Base-by-base conservation (phyloP, 2,329 filamentous ascomycete genomes). In the Talaromyces sp. region DNA sequence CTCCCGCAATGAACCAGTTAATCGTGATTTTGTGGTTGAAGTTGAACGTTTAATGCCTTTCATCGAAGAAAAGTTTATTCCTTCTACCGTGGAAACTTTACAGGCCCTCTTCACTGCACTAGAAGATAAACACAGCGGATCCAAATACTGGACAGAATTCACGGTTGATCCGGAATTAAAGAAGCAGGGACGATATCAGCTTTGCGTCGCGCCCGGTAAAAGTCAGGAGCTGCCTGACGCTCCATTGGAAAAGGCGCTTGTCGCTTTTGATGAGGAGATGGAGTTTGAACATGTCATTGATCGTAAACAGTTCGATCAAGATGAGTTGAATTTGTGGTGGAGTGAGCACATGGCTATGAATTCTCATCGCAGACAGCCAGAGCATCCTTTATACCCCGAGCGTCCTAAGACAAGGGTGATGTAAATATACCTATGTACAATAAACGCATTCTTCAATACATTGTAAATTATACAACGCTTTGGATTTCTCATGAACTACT, bases 1-100 rank as follows among this genome's bases (percentile, higher is more conserved):
- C 20, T 62, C 68, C 24, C 69, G 72, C 24, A 54, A 58, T 2
- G 70, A 67, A 29, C 65, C 68, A 11, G 49, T 69, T 20, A 65
- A 52, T 35, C 64, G 50, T 20, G 63, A 70, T 43, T 67, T 76
- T 24, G 55, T 73, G 2, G 67, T 66, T 16, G 74, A 75, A 49
- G 62, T 65, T 8, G 60, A 64, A 24, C 66, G 67, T 5, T 45
- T 69, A 24, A 37, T 71, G 20, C 47, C 48, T 55, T 7, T 39
- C 17, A 17, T 65, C 52, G 48, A 58, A 49, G 24, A 41, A 46
- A 17, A 33, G 14, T 43, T 49, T 22, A 6, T 47, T 3, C 16
- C 40, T 5, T 20, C 42, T 16, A 17, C 14, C 19, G 14, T 49
- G 19, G 20, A 37, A 19, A 30, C 30, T 17, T 17, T 52, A 29